Base-by-base conservation (phyloP, 2,329 filamentous ascomycete species). In the Penicillium psychrosexuale region DNA sequence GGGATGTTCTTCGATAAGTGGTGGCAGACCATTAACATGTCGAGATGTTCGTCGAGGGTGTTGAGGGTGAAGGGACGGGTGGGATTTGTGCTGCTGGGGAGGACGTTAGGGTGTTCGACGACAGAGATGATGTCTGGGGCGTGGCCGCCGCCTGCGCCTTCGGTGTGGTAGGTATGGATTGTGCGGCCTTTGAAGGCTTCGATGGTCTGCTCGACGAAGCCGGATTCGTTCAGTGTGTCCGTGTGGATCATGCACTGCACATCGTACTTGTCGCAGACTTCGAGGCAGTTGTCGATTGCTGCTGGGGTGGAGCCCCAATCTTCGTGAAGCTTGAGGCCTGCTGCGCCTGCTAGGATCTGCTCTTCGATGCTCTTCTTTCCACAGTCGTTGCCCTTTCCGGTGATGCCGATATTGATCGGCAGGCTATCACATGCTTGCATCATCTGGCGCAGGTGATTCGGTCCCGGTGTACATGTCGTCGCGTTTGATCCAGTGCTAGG, bases 1-100 rank as follows among this genome's bases (percentile, higher is more conserved):
- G 92, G 90, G 56, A 97, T 97, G 74, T 96, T 87, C 73, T 90
- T 90, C 49, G 87, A 91, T 9, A 97, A 79, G 69, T 97, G 93
- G 73, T 97, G 93, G 78, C 93, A 97, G 36, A 96, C 91, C 93
- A 97, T 97, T 44, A 97, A 79, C 93, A 97, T 97, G 77, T 97
- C 93, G 13, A 97, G 83, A 75, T 97, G 93, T 75, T 97, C 93
- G 69, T 97, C 93, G 0, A 97, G 82, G 0, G 93, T 97, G 77
- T 97, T 97, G 61, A 82, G 80, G 1, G 93, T 97, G 74, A 86
- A 97, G 0, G 93, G 93, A 2, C 92, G 82, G 1, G 93, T 97
- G 0, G 93, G 93, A 71, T 96, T 97, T 0, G 93, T 97, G 44
- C 88, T 93, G 5, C 87, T 91, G 0, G 93, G 93, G 0, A 97